phyloP scores from a whole-genome alignment of 2,329 filamentous ascomycete species.

The Diaporthe amygdali region DNA sequence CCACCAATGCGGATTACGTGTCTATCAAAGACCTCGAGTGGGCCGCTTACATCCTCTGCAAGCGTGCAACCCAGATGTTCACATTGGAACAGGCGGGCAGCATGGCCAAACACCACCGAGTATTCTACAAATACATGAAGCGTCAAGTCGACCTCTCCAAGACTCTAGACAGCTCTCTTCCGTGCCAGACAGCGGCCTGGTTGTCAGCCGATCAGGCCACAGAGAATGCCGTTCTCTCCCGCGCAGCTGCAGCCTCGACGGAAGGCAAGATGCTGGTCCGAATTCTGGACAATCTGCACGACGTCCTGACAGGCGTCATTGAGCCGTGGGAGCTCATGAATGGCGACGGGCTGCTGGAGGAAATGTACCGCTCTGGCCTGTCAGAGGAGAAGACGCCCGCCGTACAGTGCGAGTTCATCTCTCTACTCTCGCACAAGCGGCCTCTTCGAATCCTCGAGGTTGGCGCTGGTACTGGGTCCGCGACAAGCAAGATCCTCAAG shows the following conservation, averaged over 20 bases:
- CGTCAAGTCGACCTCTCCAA: not conserved
- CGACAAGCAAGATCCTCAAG: conserved; percentile 3
- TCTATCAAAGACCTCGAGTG: conserved; percentile 2
- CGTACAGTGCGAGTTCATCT: not conserved
- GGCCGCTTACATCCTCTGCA: conserved; percentile 12
- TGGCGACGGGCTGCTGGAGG: conserved; percentile 1
- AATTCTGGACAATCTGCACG: not conserved
- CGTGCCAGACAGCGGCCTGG: not conserved
- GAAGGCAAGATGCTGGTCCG: not conserved
- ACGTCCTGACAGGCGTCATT: not conserved
- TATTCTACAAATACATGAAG: not conserved
- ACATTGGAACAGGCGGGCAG: not conserved
- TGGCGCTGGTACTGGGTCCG: conserved; percentile 3
- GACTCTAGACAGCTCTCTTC: not conserved
- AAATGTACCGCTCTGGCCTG: not conserved
- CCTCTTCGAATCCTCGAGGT: conserved; percentile 7
- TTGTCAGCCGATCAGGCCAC: not conserved
- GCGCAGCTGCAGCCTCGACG: not conserved
- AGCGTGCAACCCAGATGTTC: not conserved
- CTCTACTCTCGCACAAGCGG: not conserved
- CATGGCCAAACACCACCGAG: not conserved
- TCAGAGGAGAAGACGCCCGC: conserved; percentile 4
- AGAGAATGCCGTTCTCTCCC: not conserved
- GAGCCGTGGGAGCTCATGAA: conserved; percentile 12
- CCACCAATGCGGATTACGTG: not conserved